Evolutionary conservation across 192 early-diverging fungal genomes (phyloP), one percentile per base, ranked within the genome.

Genomic region (Spizellomyces punctatus): DNA sequence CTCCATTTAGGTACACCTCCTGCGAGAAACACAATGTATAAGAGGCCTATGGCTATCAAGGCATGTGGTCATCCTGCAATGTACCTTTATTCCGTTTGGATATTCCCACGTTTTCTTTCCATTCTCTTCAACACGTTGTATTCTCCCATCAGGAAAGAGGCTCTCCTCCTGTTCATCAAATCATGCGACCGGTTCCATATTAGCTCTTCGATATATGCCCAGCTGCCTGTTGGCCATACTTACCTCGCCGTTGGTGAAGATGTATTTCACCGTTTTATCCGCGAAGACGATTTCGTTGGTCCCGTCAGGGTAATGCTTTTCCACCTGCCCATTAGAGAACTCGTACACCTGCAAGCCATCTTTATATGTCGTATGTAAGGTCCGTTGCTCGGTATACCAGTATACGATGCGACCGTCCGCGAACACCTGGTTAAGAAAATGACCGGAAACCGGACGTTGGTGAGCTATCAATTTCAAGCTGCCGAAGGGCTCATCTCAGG

Each of bases 291-390:
- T 77, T 56, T 79, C 77, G 27, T 59, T 58, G 14, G 63, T 58
- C 8, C 77, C 77, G 63, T 81, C 79, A 5, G 64, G 61, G 16
- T 70, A 74, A 5, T 56, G 49, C 19, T 54, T 64, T 64, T 83
- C 82, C 4, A 64, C 22, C 62, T 83, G 82, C 2, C 79, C 79
- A 45, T 67, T 70, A 16, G 60, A 64, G 50, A 79, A 83, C 46
- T 79, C 64, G 43, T 73, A 65, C 16, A 76, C 44, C 45, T 81
- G 22, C 16, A 71, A 36, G 17, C 79, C 79, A 50, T 76, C 71
- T 36, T 59, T 62, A 43, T 47, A 77, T 17, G 71, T 79, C 17
- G 72, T 79, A 44, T 83, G 77, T 64, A 72, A 27, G 58, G 73
- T 79, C 16, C 79, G 58, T 12, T 48, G 64, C 22, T 59, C 59